These are phyloP conservation scores for Hypoxylon trugodes DNA, from an alignment of 495 filamentous ascomycete genomes.

Conservation along the genomic window DNA sequence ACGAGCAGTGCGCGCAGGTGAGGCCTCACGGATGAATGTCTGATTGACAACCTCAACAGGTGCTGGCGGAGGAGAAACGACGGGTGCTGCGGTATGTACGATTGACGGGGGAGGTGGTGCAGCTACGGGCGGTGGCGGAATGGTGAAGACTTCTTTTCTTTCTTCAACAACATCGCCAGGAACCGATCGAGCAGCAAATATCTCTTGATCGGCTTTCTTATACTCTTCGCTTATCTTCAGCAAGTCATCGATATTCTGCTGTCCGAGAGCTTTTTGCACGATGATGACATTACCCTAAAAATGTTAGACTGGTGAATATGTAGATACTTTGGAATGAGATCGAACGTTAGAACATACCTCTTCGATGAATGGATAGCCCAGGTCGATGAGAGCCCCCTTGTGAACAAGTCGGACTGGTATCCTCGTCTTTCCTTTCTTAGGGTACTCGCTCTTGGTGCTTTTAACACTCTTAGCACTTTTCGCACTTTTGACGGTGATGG, in stretches of 20 bases:
- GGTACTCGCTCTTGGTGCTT: conserved; percentile 66
- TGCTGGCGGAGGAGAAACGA: conserved; percentile 48
- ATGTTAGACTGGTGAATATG: conserved; percentile 40
- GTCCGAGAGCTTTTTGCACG: conserved; percentile 81
- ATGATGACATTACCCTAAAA: conserved; percentile 78
- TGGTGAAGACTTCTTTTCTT: conserved; percentile 44
- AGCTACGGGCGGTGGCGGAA: conserved; percentile 42
- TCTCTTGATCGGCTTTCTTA: conserved; percentile 58
- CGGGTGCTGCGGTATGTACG: conserved; percentile 50
- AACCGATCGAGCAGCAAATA: conserved; percentile 47
- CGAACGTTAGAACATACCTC: conserved; percentile 72
- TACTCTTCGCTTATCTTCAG: conserved; percentile 81
- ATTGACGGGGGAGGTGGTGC: conserved; percentile 39
- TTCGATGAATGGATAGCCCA: conserved; percentile 86
- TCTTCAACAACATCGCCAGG: conserved; percentile 51
- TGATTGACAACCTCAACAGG: conserved; percentile 52
- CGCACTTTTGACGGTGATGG: conserved; percentile 28
- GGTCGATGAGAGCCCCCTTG: conserved; percentile 77
- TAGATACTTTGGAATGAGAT: not conserved
- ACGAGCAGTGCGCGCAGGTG: conserved; percentile 47
- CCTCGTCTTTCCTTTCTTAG: conserved; percentile 86
- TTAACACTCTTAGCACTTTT: conserved; percentile 45
- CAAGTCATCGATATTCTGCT: conserved; percentile 88
- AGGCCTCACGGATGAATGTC: conserved; percentile 50
- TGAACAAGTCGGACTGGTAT: conserved; percentile 81